Evolutionary conservation across 208 protist species (phyloP).

Genomic region (Acanthamoeba culbertsoni): DNA sequence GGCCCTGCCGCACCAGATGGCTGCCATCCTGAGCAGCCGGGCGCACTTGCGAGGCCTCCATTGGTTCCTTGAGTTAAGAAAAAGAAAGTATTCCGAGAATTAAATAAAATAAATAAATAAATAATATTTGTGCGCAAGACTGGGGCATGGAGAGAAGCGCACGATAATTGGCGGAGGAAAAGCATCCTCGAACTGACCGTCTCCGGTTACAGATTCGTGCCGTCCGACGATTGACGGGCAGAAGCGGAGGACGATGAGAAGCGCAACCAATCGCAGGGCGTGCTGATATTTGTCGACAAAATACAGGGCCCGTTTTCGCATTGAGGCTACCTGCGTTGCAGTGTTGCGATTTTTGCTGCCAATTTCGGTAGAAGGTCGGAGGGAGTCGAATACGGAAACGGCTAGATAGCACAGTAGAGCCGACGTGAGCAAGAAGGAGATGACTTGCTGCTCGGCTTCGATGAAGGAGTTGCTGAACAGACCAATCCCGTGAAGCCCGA

Average conservation of each 20-base stretch:
- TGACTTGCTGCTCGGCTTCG: conserved; percentile 63
- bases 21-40: neutral
- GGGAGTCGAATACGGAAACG: too few relatives aligned
- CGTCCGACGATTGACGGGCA: neutral
- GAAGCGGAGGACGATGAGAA: neutral
- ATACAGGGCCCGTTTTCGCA: neutral
- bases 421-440: conserved; percentile 56
- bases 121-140: neutral
- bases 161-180: neutral
- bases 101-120: too few relatives aligned
- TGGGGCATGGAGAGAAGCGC: neutral
- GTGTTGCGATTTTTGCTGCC: too few relatives aligned
- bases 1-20: neutral
- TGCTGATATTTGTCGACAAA: neutral
- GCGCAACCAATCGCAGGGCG: neutral
- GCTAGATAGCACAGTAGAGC: neutral
- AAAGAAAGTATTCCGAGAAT: too few relatives aligned
- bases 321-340: neutral
- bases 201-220: neutral
- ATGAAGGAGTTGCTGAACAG: conserved; percentile 73
- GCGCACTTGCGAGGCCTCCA: neutral
- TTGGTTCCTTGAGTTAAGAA: neutral
- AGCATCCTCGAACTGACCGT: neutral
- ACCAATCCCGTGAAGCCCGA: conserved; percentile 48
- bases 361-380: too few relatives aligned